These are phyloP conservation scores for Sanghuangporus sanghuang DNA, from an alignment of 1,284 basidiomycete genomes.

Conservation along the genomic window DNA sequence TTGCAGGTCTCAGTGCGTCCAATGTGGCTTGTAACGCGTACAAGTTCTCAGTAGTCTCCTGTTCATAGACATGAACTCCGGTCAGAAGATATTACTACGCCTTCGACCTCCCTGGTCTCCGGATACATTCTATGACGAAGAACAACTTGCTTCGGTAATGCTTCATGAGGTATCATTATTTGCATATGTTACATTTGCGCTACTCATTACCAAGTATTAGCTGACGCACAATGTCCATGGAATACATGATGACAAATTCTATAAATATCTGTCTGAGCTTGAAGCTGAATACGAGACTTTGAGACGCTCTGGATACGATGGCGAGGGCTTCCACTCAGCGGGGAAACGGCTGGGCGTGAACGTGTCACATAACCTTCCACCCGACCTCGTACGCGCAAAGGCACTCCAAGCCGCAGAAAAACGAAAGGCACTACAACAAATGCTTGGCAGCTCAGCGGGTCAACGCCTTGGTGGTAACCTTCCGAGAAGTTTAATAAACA, in stretches of 20 bases:
- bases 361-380: conserved; percentile 59
- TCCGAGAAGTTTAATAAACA: conserved; percentile 27
- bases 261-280: conserved; percentile 70
- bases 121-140: conserved; percentile 71
- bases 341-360: conserved; percentile 62
- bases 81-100: conserved; percentile 76
- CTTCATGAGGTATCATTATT: conserved; percentile 66
- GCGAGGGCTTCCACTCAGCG: conserved; percentile 76
- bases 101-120: conserved; percentile 66
- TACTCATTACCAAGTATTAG: conserved; percentile 30
- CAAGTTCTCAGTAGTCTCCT: conserved; percentile 6
- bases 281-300: conserved; percentile 80
- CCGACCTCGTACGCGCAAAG: conserved; percentile 54
- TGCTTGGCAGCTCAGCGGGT: conserved; percentile 50
- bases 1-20: conserved; percentile 38
- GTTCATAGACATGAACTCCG: conserved; percentile 63
- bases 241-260: conserved; percentile 80
- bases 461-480: conserved; percentile 41
- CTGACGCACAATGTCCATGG: conserved; percentile 86
- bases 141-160: conserved; percentile 74
- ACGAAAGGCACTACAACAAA: conserved; percentile 39
- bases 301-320: conserved; percentile 70
- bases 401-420: conserved; percentile 78
- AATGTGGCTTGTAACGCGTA: neutral
- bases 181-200: neutral